phyloP scores from a whole-genome alignment of 2,329 filamentous ascomycete species.

The Xylariaceae sp. region DNA sequence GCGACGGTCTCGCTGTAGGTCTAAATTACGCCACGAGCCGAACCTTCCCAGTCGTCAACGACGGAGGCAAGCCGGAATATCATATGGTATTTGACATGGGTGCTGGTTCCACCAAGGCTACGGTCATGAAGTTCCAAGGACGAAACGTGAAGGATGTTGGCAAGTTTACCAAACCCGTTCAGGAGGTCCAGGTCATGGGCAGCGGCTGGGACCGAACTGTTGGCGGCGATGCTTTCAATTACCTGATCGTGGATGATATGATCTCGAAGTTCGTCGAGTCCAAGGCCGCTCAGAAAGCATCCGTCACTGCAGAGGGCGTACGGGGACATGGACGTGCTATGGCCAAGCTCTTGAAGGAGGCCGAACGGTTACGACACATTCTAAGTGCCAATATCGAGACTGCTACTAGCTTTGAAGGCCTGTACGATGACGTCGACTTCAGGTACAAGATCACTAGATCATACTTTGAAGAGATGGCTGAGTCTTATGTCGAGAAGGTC shows the following conservation, averaged over 20 bases:
- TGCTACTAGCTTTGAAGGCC: constrained; percentile 74
- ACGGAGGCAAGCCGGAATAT: constrained; percentile 82
- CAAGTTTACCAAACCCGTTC: constrained; percentile 92
- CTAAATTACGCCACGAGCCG: constrained; percentile 92
- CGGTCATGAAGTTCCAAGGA: constrained; percentile 84
- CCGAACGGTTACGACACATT: constrained; percentile 80
- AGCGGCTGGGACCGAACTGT: constrained; percentile 85
- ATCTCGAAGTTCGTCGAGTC: constrained; percentile 71
- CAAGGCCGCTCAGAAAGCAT: constrained; percentile 60
- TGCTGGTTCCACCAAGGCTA: constrained; percentile 88
- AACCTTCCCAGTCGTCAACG: constrained; percentile 78
- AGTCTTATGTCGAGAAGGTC: constrained; percentile 64
- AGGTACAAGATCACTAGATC: constrained; percentile 79
- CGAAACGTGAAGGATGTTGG: constrained; percentile 86
- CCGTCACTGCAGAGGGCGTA: constrained; percentile 59
- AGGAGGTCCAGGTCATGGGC: constrained; percentile 88
- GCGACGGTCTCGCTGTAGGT: constrained; percentile 86
- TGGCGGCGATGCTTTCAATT: constrained; percentile 85
- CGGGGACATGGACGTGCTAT: constrained; percentile 76
- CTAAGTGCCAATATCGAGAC: constrained; percentile 90
- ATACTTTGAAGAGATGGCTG: constrained; percentile 76
- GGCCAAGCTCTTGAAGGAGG: constrained; percentile 89
- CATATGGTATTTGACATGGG: constrained; percentile 98
- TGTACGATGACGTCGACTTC: constrained; percentile 91
- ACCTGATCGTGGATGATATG: constrained; percentile 86